Percentiles rank a stretch among this genome's conserved stretches.
Evolutionary conservation across 176 grass and related monocot genomes (phyloP).

Genomic region (Bonia amplexicaulis): DNA sequence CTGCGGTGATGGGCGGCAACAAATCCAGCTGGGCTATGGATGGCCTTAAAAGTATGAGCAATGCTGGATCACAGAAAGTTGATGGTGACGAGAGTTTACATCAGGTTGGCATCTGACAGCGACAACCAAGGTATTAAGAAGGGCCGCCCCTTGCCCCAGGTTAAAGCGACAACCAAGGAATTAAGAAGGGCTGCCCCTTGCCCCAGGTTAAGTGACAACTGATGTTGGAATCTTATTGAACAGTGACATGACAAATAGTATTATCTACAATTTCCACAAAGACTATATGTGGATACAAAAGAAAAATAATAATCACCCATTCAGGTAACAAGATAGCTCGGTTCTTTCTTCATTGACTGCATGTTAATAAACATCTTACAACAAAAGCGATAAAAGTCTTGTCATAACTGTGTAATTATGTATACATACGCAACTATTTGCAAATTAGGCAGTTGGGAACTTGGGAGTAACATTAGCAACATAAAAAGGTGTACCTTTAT

Average conservation of each 20-base stretch:
- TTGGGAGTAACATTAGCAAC: not conserved
- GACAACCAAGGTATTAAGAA: not conserved
- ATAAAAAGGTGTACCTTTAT: not conserved
- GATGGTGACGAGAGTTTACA: not conserved
- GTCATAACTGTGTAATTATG: not conserved
- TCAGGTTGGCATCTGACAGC: not conserved
- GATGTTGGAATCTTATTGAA: constrained; percentile 6
- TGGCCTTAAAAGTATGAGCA: constrained; percentile 17
- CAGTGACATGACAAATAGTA: not conserved
- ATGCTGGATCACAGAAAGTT: not conserved
- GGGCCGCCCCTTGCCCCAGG: too few relatives aligned
- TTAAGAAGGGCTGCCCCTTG: not conserved
- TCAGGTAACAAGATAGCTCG: not conserved
- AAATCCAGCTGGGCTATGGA: constrained; percentile 11
- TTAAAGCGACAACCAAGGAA: not conserved
- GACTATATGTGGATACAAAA: not conserved
- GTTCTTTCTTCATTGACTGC: not conserved
- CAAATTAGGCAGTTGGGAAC: not conserved
- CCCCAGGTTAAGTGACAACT: constrained; percentile 29
- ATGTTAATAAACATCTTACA: not conserved
- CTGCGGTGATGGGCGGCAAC: not conserved
- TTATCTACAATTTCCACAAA: not conserved
- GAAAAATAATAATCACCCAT: not conserved
- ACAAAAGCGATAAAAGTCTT: not conserved
- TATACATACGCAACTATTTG: not conserved